Percentiles rank a stretch among this genome's conserved stretches.
phyloP scores from a whole-genome alignment of 2,329 filamentous ascomycete species.

The Ceratocystis colombiana region DNA sequence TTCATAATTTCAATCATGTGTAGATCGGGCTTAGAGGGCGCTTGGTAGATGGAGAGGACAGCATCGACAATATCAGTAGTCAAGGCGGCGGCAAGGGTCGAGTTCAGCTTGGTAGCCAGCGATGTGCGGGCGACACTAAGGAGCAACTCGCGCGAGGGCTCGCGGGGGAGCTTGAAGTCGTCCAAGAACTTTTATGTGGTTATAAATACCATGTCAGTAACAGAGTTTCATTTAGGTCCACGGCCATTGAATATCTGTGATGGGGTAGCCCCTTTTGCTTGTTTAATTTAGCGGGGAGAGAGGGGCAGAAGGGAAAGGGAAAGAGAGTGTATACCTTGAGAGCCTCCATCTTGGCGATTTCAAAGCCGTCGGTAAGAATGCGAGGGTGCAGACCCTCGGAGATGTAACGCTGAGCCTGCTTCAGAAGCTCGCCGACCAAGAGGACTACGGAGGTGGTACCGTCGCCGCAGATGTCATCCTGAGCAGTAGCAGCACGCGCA shows the following conservation, averaged over 20 bases:
- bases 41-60: slow-evolving; percentile 84
- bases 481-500: slow-evolving; percentile 77
- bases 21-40: slow-evolving; percentile 83
- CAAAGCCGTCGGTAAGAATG: slow-evolving; percentile 94
- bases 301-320: too few relatives aligned
- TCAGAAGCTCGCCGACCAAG: slow-evolving; percentile 89
- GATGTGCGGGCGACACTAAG: slow-evolving; percentile 89
- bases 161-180: slow-evolving; percentile 75
- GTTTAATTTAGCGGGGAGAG: too few relatives aligned
- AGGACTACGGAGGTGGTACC: slow-evolving; percentile 95
- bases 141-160: slow-evolving; percentile 87
- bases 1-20: slow-evolving; percentile 99
- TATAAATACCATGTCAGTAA: slow-evolving; percentile 22
- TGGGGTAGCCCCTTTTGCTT: neutral
- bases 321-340: slow-evolving; percentile 55
- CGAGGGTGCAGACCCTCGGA: slow-evolving; percentile 92
- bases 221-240: neutral
- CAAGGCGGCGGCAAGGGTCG: slow-evolving; percentile 75
- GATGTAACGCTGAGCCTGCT: slow-evolving; percentile 95
- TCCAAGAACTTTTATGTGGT: slow-evolving; percentile 66
- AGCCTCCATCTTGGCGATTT: slow-evolving; percentile 87
- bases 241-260: slow-evolving; percentile 20
- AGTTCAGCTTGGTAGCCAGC: slow-evolving; percentile 88
- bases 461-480: slow-evolving; percentile 97
- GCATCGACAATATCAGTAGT: slow-evolving; percentile 94